phyloP scores from a whole-genome alignment of 179 eudicot species.

The Heliamphora ciliata region DNA sequence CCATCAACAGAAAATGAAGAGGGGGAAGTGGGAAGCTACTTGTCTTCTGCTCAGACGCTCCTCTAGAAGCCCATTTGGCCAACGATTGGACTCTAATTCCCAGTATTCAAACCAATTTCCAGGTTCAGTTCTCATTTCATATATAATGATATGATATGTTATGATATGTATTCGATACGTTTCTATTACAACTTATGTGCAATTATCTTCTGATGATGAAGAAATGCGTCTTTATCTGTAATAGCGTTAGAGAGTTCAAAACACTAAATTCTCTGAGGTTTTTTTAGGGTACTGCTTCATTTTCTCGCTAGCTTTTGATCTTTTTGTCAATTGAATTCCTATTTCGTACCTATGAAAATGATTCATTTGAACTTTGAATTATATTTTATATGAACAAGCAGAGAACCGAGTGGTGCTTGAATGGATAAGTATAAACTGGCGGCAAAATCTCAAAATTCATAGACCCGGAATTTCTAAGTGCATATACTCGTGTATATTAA shows the following conservation, averaged over 20 bases:
- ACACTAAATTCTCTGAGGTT: neutral
- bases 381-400: neutral
- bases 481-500: no score
- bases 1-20: slow-evolving; percentile 15
- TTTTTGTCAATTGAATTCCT: neutral
- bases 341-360: neutral
- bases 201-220: neutral
- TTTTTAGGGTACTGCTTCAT: neutral
- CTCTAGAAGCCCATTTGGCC: slow-evolving; percentile 20
- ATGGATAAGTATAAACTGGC: neutral
- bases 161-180: neutral
- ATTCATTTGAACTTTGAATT: neutral
- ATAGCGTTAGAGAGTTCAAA: no score
- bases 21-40: slow-evolving; percentile 32
- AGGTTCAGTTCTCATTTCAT: slow-evolving; percentile 21
- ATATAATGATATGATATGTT: no score
- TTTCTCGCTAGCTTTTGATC: neutral
- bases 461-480: no score
- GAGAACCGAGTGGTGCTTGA: neutral
- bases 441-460: neutral
- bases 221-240: no score
- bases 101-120: slow-evolving; percentile 15
- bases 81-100: slow-evolving; percentile 11
- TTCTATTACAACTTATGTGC: neutral
- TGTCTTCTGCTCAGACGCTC: slow-evolving; percentile 27